Conservation (phyloP, 257 asterid genomes). For the Primulina eburnea region DNA sequence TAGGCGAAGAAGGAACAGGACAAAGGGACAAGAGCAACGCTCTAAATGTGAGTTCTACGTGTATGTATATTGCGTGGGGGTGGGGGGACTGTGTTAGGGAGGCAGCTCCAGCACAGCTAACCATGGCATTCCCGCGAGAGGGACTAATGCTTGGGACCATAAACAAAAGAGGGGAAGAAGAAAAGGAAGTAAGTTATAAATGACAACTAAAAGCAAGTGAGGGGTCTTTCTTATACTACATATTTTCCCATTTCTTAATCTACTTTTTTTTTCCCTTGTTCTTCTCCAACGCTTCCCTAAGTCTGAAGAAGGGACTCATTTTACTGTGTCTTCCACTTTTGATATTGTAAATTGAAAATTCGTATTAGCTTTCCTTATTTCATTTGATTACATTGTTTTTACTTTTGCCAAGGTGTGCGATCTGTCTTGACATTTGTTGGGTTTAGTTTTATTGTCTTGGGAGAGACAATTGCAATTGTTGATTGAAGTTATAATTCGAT, state of each 20-base stretch:
- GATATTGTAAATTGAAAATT: constrained; percentile 17
- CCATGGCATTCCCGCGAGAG: constrained; percentile 44
- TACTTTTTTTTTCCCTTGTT: constrained; percentile 10
- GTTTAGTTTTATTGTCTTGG: constrained; percentile 25
- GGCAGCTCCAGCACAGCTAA: constrained; percentile 35
- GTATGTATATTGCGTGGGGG: neutral
- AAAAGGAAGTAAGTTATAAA: constrained; percentile 25
- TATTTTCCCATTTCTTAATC: constrained; percentile 26
- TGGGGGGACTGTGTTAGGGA: constrained; percentile 20
- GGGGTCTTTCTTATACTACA: constrained; percentile 26
- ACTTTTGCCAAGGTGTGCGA: constrained; percentile 26
- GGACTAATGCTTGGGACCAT: constrained; percentile 47
- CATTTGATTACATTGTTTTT: neutral
- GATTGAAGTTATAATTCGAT: constrained; percentile 29
- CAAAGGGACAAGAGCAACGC: constrained; percentile 25
- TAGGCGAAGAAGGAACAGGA: constrained; percentile 26
- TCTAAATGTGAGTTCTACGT: constrained; percentile 1
- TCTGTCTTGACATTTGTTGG: constrained; percentile 30
- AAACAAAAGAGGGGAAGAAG: constrained; percentile 17
- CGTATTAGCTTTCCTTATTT: neutral
- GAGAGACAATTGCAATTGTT: constrained; percentile 31
- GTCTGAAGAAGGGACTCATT: constrained; percentile 28
- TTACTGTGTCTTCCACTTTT: constrained; percentile 7
- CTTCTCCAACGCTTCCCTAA: constrained; percentile 24
- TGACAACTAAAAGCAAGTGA: constrained; percentile 17